These are phyloP conservation scores for Termitomyces sp. DNA, from an alignment of 768 basidiomycete species.

Conservation along the genomic window DNA sequence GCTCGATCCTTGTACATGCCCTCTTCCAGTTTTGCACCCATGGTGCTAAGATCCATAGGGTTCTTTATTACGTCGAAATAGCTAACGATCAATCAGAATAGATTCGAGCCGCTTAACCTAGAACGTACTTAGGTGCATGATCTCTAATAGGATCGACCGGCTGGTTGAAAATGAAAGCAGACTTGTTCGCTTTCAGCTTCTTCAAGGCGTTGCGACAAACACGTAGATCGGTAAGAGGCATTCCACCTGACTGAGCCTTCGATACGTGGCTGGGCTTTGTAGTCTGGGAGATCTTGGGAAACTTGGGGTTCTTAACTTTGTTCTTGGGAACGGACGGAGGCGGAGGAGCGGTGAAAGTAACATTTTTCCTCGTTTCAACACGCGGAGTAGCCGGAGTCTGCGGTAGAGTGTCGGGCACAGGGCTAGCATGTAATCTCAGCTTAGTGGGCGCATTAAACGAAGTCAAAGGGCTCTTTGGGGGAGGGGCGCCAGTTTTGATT, in stretches of 20 bases:
- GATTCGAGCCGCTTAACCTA: neutral
- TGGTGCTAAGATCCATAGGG: slow-evolving; percentile 93
- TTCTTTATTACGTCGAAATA: slow-evolving; percentile 88
- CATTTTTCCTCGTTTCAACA: slow-evolving; percentile 26
- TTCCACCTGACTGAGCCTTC: slow-evolving; percentile 72
- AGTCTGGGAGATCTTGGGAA: slow-evolving; percentile 16
- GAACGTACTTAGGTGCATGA: slow-evolving; percentile 74
- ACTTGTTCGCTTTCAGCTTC: slow-evolving; percentile 74
- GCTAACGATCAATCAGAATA: slow-evolving; percentile 32
- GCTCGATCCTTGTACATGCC: slow-evolving; percentile 84
- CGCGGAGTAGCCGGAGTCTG: slow-evolving; percentile 25
- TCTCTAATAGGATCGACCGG: slow-evolving; percentile 98
- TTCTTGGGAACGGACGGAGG: slow-evolving; percentile 22
- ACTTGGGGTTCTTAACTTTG: slow-evolving; percentile 21
- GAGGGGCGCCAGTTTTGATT: slow-evolving; percentile 31
- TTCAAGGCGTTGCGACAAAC: slow-evolving; percentile 74
- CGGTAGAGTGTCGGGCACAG: slow-evolving; percentile 19
- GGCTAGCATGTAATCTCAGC: slow-evolving; percentile 48
- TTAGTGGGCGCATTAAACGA: slow-evolving; percentile 41
- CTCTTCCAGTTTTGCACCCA: slow-evolving; percentile 78
- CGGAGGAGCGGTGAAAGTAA: slow-evolving; percentile 29
- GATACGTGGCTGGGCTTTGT: slow-evolving; percentile 44
- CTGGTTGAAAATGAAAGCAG: slow-evolving; percentile 67
- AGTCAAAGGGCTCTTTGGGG: slow-evolving; percentile 34
- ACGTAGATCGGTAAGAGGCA: slow-evolving; percentile 69